These are phyloP conservation scores for Heliamphora pulchella DNA, from an alignment of 179 eudicot species.

Conservation along the genomic window DNA sequence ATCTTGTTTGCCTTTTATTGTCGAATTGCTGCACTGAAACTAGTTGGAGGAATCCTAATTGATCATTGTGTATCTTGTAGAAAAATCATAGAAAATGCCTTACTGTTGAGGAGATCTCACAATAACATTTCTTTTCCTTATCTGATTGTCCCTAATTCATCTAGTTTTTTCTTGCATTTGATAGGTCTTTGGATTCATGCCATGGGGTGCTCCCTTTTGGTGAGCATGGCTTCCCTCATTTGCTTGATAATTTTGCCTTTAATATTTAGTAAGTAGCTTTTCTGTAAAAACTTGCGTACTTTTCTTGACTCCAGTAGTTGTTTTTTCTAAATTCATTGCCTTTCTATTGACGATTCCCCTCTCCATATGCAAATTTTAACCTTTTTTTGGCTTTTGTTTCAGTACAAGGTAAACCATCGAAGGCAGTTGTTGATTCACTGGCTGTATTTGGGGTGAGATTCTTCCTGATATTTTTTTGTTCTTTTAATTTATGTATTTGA, in stretches of 20 bases:
- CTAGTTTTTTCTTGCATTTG: background rate
- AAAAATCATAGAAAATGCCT: no score
- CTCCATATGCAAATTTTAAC: background rate
- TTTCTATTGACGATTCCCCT: conserved; percentile 9
- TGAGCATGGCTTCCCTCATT: conserved; percentile 97
- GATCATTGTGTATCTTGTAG: background rate
- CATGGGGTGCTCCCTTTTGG: conserved; percentile 90
- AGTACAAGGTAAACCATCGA: conserved; percentile 86
- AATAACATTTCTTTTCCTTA: no score
- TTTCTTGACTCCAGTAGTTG: background rate
- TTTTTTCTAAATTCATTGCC: background rate
- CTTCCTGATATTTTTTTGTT: conserved; percentile 12
- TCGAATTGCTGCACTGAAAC: conserved; percentile 7
- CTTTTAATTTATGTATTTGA: background rate
- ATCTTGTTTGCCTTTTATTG: background rate
- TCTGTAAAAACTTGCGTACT: background rate
- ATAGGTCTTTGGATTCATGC: conserved; percentile 83
- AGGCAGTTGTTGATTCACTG: conserved; percentile 73
- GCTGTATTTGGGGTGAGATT: conserved; percentile 91
- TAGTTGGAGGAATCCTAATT: background rate
- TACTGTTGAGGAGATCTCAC: background rate
- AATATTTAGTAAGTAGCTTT: conserved; percentile 66
- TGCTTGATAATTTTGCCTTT: conserved; percentile 76
- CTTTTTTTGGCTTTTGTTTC: conserved; percentile 25
- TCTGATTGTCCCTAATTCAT: conserved; percentile 6